phyloP scores from a whole-genome alignment of 305 asterid species.

The Fraxinus paxiana region DNA sequence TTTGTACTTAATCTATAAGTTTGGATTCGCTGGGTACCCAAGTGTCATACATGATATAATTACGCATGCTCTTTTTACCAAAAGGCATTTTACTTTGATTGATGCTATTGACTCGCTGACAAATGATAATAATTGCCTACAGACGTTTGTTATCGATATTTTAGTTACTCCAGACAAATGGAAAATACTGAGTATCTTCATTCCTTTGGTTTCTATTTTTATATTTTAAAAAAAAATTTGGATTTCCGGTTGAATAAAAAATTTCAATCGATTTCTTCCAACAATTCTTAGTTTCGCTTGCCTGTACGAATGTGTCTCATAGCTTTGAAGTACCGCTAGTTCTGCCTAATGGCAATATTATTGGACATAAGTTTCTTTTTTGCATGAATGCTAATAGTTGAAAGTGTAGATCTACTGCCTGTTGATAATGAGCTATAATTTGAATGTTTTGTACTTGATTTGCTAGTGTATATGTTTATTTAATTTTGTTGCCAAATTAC shows the following conservation, averaged over 20 bases:
- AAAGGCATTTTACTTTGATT: not conserved
- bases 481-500: not conserved
- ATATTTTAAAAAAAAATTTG: not conserved
- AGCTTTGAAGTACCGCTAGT: not conserved
- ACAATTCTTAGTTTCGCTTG: not conserved
- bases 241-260: not conserved
- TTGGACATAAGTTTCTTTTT: not conserved
- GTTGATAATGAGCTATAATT: not conserved
- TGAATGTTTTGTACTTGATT: not conserved
- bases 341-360: not conserved
- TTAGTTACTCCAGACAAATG: not conserved
- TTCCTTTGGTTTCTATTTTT: not conserved
- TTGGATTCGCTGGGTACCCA: not conserved
- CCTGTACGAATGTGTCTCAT: not conserved
- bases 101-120: not conserved
- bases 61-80: not conserved
- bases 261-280: not conserved
- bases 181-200: not conserved
- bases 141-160: not conserved
- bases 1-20: not conserved
- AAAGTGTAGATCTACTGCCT: not conserved
- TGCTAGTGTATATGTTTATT: not conserved
- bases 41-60: not conserved
- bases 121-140: not conserved
- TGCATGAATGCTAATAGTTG: not conserved